phyloP scores from a whole-genome alignment of 768 basidiomycete genomes.

The Collybiopsis confluens region DNA sequence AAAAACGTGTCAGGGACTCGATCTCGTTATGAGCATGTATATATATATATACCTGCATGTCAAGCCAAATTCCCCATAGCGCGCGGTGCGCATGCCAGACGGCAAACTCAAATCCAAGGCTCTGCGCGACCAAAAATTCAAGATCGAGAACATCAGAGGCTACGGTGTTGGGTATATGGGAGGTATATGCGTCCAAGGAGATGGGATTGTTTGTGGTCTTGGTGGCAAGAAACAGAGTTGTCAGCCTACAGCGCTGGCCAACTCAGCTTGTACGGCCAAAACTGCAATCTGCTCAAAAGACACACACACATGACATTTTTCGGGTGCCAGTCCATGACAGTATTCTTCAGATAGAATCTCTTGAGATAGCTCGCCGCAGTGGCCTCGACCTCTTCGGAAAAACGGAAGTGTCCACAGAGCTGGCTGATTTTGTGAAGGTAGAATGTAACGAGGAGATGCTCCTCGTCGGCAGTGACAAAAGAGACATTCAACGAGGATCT shows the following conservation, averaged over 20 bases:
- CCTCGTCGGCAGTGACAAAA: slow-evolving; percentile 80
- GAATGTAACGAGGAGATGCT: slow-evolving; percentile 81
- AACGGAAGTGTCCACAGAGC: slow-evolving; percentile 79
- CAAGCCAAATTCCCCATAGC: slow-evolving; percentile 84
- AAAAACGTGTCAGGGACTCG: not conserved
- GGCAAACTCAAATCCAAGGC: slow-evolving; percentile 89
- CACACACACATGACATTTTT: slow-evolving; percentile 89
- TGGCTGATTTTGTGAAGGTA: slow-evolving; percentile 85
- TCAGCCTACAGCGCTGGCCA: slow-evolving; percentile 59
- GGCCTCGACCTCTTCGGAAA: slow-evolving; percentile 90
- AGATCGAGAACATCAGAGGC: slow-evolving; percentile 87
- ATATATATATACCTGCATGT: slow-evolving; percentile 63
- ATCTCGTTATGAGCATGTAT: not conserved
- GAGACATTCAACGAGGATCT: slow-evolving; percentile 69
- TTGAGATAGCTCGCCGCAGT: slow-evolving; percentile 92
- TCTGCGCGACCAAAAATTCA: slow-evolving; percentile 95
- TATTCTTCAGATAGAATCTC: slow-evolving; percentile 95
- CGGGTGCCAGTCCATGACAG: slow-evolving; percentile 99
- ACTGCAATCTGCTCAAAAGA: too few species aligned
- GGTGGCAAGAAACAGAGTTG: slow-evolving; percentile 89
- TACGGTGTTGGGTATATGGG: slow-evolving; percentile 76
- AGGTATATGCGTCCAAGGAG: slow-evolving; percentile 78
- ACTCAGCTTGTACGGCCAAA: not conserved
- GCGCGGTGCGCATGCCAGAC: slow-evolving; percentile 90
- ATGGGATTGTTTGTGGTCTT: slow-evolving; percentile 98